Conservation (phyloP, 2,329 filamentous ascomycete species). For the Venturiaceae sp. region DNA sequence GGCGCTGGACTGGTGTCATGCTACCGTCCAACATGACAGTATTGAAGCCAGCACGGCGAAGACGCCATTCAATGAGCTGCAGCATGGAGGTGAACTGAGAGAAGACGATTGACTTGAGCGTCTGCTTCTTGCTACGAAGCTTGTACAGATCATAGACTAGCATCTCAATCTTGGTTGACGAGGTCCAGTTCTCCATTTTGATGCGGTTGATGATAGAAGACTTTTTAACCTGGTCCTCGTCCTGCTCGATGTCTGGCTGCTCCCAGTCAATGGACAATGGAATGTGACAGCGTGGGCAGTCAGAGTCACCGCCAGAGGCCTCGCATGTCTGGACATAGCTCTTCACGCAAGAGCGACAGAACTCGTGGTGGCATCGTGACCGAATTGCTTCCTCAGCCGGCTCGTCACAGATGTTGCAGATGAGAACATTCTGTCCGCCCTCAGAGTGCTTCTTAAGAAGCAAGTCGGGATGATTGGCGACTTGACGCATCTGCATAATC, state of each 20-base stretch:
- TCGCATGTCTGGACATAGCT: conserved; percentile 73
- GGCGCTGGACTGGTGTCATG: conserved; percentile 90
- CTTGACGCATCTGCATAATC: conserved; percentile 99
- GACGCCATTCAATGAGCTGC: conserved; percentile 91
- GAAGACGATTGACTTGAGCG: conserved; percentile 95
- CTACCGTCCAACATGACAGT: conserved; percentile 97
- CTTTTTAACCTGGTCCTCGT: conserved; percentile 80
- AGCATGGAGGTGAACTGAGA: conserved; percentile 97
- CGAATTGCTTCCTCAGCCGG: conserved; percentile 89
- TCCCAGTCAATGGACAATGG: conserved; percentile 83
- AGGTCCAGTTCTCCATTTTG: conserved; percentile 98
- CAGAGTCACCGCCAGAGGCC: conserved; percentile 47
- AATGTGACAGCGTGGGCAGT: conserved; percentile 90
- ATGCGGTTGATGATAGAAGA: conserved; percentile 97
- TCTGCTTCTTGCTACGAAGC: conserved; percentile 83
- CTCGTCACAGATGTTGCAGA: conserved; percentile 95
- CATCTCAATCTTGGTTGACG: conserved; percentile 95
- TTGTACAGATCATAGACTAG: conserved; percentile 90
- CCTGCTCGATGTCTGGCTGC: conserved; percentile 90
- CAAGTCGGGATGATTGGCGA: conserved; percentile 91
- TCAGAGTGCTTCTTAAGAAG: conserved; percentile 81
- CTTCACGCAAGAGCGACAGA: conserved; percentile 72
- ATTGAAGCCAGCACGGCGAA: conserved; percentile 92
- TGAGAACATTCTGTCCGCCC: conserved; percentile 79
- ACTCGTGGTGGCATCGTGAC: conserved; percentile 87